phyloP scores from a whole-genome alignment of 495 filamentous ascomycete species.

The Penicillium mononematosum region DNA sequence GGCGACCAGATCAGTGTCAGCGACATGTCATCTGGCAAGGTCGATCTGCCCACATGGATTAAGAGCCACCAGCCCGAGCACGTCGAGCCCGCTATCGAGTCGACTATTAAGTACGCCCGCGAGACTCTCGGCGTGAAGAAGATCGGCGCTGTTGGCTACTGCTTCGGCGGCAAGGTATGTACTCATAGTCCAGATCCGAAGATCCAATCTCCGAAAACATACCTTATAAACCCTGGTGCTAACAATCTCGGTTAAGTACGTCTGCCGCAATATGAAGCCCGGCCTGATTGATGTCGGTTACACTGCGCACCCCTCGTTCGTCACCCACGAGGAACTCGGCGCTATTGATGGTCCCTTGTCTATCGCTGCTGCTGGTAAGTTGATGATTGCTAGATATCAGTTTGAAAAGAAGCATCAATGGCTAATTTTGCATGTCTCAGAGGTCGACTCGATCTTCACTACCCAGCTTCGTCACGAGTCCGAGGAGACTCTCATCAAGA shows the following conservation, averaged over 20 bases:
- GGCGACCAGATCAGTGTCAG: conserved; percentile 59
- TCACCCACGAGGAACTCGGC: conserved; percentile 72
- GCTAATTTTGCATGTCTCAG: conserved; percentile 24
- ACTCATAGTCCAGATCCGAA: background rate
- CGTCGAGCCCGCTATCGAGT: conserved; percentile 65
- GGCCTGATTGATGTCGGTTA: conserved; percentile 63
- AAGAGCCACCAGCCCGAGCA: conserved; percentile 52
- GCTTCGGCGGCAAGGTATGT: conserved; percentile 48
- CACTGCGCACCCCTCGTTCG: conserved; percentile 74
- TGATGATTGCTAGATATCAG: background rate
- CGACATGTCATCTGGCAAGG: conserved; percentile 56
- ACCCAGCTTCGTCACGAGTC: conserved; percentile 65
- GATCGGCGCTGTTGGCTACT: conserved; percentile 59
- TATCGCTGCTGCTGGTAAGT: conserved; percentile 70
- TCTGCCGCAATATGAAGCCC: conserved; percentile 44
- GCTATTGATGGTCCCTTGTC: conserved; percentile 69
- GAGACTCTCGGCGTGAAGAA: conserved; percentile 59
- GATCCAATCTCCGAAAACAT: background rate
- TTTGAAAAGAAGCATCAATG: background rate
- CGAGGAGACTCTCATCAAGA: conserved; percentile 59
- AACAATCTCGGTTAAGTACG: conserved; percentile 37
- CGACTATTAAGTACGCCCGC: conserved; percentile 58
- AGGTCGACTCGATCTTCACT: conserved; percentile 79
- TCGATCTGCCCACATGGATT: conserved; percentile 62
- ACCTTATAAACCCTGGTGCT: background rate